Base-by-base conservation (phyloP, 2,329 filamentous ascomycete species). In the Nothophoma quercina region DNA sequence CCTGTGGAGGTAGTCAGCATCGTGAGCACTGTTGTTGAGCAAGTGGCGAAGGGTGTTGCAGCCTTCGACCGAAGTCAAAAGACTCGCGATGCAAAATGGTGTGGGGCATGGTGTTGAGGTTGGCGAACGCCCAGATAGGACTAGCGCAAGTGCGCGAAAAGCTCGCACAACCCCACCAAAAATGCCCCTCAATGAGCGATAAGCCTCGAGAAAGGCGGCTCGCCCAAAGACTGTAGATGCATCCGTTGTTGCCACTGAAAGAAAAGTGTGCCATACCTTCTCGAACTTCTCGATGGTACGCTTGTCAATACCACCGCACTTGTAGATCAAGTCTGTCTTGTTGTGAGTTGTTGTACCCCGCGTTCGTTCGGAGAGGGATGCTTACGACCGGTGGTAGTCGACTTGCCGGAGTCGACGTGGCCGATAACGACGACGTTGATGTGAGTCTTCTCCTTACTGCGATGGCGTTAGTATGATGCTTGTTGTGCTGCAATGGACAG, bases 251-350 rank as follows among this genome's bases (percentile, higher is more conserved):
- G 33, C 50, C n/a, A 34, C 23, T 53, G 40, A 26, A 52, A 41
- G 59, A 58, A 61, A 63, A 59, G 51, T 51, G 59, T 55, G 43
- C 23, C 87, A 79, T 82, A 96, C 92, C 91, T 99, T 99, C 93
- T 99, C 95, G 88, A 99, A 99, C 90, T 99, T 99, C 90, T 99
- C 95, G 80, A 99, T 99, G 82, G 93, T 98, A 92, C 95, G 93
- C 88, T 93, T 92, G 91, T 99, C 95, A 79, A 98, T 99, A 91
- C 95, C 95, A 89, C 95, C 95, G 87, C 95, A 98, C 90, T 99
- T 93, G 92, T 98, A 98, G 90, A 99, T 98, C 88, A 99, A 88
- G 86, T 82, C 78, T 81, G 75, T 93, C 80, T 71, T 74, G 68
- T 69, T 68, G 68, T 73, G 58, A 67, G 63, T 58, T 59, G 39